phyloP scores from a whole-genome alignment of 306 rosid genomes.

The Hippophae gyantsensis region DNA sequence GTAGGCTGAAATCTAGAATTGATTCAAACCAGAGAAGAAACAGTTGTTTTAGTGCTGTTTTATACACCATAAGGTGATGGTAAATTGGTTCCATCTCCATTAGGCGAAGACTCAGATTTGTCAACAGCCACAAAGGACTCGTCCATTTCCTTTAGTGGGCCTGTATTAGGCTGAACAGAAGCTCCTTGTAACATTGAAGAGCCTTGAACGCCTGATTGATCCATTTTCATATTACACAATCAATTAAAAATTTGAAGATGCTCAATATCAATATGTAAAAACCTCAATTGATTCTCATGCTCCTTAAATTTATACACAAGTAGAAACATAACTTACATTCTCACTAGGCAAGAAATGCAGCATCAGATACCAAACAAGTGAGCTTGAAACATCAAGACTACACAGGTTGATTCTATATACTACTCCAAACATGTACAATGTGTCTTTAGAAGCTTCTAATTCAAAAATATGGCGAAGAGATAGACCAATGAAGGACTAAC shows the following conservation, averaged over 20 bases:
- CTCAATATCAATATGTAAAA: no score
- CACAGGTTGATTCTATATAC: neutral
- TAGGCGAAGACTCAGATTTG: slow-evolving; percentile 67
- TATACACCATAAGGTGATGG: slow-evolving; percentile 45
- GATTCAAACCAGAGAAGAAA: slow-evolving; percentile 43
- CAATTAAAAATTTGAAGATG: no score
- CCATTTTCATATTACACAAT: slow-evolving; percentile 21
- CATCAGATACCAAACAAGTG: no score
- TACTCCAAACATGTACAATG: no score
- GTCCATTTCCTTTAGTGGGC: slow-evolving; percentile 81
- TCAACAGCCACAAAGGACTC: slow-evolving; percentile 90
- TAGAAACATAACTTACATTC: no score
- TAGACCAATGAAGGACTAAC: no score
- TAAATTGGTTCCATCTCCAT: slow-evolving; percentile 56
- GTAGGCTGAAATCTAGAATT: slow-evolving; percentile 75
- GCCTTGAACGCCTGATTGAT: slow-evolving; percentile 44
- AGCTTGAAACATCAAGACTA: neutral
- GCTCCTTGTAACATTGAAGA: slow-evolving; percentile 60
- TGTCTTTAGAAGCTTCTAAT: no score
- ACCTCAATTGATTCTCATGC: no score
- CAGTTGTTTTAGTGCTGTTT: slow-evolving; percentile 3
- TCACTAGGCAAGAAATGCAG: no score
- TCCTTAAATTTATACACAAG: no score
- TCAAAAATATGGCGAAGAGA: no score
- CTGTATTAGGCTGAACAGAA: slow-evolving; percentile 30